Percentiles rank a stretch among this genome's conserved stretches.
Conservation (phyloP, 768 basidiomycete species). For the Thelephora aurantiotincta region DNA sequence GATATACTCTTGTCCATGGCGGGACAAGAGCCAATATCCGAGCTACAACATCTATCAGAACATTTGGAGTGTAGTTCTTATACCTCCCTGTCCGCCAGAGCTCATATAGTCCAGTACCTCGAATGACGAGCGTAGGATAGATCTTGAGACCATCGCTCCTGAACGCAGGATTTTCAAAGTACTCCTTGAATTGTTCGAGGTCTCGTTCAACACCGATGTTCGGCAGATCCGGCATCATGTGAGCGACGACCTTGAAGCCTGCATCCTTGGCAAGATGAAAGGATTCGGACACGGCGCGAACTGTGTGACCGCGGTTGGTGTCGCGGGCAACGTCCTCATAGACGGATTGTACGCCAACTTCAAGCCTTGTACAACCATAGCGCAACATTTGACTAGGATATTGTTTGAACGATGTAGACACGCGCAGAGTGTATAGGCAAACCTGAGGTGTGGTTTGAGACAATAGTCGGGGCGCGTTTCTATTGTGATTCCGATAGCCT, state of each 20-base stretch:
- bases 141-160: conserved; percentile 96
- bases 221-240: conserved; percentile 99
- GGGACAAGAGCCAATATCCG: conserved; percentile 92
- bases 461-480: conserved; percentile 99
- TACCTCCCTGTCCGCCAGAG: conserved; percentile 95
- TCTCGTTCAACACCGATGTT: conserved; percentile 97
- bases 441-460: conserved; percentile 90
- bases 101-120: conserved; percentile 92
- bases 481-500: conserved; percentile 97
- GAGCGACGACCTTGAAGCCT: conserved; percentile 98
- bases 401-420: neutral
- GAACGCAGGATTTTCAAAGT: conserved; percentile 97
- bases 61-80: conserved; percentile 99
- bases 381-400: conserved; percentile 87
- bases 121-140: conserved; percentile 95
- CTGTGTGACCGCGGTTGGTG: conserved; percentile 97
- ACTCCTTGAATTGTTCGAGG: conserved; percentile 97
- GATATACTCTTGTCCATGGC: conserved; percentile 97
- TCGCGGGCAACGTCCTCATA: conserved; percentile 99
- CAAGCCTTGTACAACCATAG: conserved; percentile 95
- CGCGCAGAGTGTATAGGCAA: conserved; percentile 7
- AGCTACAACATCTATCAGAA: conserved; percentile 93
- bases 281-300: conserved; percentile 90
- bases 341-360: conserved; percentile 97
- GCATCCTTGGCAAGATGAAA: conserved; percentile 98